Base-by-base conservation (phyloP, 192 early-diverging fungal species). In the Coemansia asiatica region DNA sequence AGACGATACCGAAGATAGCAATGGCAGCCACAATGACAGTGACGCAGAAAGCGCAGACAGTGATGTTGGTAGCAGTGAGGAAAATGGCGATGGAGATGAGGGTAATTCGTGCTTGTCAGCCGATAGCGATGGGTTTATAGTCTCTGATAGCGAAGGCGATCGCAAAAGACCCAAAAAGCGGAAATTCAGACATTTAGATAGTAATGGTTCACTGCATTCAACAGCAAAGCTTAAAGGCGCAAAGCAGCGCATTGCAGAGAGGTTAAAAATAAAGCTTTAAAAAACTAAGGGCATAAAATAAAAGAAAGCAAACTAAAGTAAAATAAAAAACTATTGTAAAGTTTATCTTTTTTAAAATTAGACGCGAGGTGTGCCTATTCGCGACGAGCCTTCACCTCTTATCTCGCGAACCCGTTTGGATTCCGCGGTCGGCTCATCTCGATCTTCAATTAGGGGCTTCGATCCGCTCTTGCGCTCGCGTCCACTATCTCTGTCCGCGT, bases 181-280 rank as follows among this genome's bases (percentile, higher is more conserved):
- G 33, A 67, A 74, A 29, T 36, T 35, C 25, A 44, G 22, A 26
- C 29, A 63, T 15, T n/a, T 28, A 47, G 31, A 28, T 1, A 49
- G 56, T 21, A 50, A 47, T 28, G 27, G 29, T 2, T 35, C 26
- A 28, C 6, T 50, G 47, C 26, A 31, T 35, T 26, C 54, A 49
- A 23, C 64, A 54, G 27, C 48, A 66, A 60, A 44, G n/a, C 58
- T 60, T 27, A 64, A 68, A n/a, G 70, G 63, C 29, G 69, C 66
- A 1, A 66, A 67, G 38, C 72, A 66, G 46, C 69, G 73, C 2
- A 75, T 81, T 51, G 78, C 78, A 4, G 72, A 81, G 56, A 69
- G 70, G 2, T 67, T 81, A 64, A 81, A 75, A 56, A 62, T 81
- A n/a, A 81, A 75, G 55, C 61, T 80, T 57, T 80, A 53, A 67